Evolutionary conservation across 176 grass and related monocot species (phyloP).

Genomic region (Zea mays): DNA sequence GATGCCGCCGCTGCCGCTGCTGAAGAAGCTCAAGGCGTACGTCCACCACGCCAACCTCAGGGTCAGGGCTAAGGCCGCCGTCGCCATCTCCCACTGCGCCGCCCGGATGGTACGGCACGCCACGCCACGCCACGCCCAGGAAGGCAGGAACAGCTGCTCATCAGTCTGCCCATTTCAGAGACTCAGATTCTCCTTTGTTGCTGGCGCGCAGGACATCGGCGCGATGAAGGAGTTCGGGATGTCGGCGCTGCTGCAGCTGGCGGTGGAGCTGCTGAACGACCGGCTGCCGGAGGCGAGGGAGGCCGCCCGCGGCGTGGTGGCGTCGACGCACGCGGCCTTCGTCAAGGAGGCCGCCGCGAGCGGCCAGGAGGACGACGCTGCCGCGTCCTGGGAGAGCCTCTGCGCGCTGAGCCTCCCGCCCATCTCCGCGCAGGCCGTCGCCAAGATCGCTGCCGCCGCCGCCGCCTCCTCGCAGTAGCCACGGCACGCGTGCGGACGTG

Average conservation of each 20-base stretch:
- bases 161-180: neutral
- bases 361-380: conserved; percentile 9
- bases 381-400: conserved; percentile 66
- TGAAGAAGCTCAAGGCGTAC: conserved; percentile 74
- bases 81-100: conserved; percentile 75
- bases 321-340: conserved; percentile 57
- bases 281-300: conserved; percentile 86
- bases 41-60: conserved; percentile 88
- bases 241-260: conserved; percentile 62
- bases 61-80: conserved; percentile 88
- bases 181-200: neutral
- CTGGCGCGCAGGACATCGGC: conserved; percentile 40
- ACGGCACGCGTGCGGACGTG: neutral
- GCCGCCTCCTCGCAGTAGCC: conserved; percentile 25
- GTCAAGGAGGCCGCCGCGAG: conserved; percentile 27
- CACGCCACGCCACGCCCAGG: too few relatives aligned
- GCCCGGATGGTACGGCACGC: conserved; percentile 54
- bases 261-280: conserved; percentile 78
- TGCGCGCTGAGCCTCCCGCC: conserved; percentile 82
- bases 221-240: conserved; percentile 76
- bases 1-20: conserved; percentile 65
- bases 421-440: conserved; percentile 64
- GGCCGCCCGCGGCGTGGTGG: conserved; percentile 69
- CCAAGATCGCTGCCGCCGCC: conserved; percentile 53
- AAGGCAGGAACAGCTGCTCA: too few relatives aligned